A percentile compares a stretch with the other conserved stretches of the same genome.
These are phyloP conservation scores for Boeremia lycopersici DNA, from an alignment of 2,329 filamentous ascomycete genomes.

Conservation along the genomic window DNA sequence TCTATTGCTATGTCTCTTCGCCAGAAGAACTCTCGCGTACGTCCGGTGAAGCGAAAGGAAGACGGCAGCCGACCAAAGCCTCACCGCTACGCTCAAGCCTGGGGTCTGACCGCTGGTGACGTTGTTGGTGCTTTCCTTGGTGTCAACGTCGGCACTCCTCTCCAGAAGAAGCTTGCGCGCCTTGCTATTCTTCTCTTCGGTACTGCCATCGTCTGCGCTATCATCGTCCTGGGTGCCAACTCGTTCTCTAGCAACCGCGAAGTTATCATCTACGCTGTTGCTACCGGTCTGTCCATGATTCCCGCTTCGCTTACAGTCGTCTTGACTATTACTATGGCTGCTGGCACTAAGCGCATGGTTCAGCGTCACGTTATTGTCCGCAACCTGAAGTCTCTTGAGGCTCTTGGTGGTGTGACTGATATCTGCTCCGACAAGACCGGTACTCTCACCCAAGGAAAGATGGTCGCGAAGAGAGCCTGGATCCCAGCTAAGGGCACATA, in stretches of 20 bases:
- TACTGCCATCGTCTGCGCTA: constrained; percentile 40
- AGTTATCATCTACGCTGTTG: constrained; percentile 47
- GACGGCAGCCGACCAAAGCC: constrained; percentile 36
- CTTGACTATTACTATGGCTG: constrained; percentile 48
- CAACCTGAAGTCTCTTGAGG: constrained; percentile 46
- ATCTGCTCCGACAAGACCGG: constrained; percentile 45
- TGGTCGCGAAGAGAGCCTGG: constrained; percentile 46
- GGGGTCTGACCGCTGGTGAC: constrained; percentile 54
- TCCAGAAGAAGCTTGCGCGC: constrained; percentile 46
- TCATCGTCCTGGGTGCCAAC: constrained; percentile 46
- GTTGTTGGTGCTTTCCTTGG: constrained; percentile 47
- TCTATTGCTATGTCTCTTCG: constrained; percentile 72
- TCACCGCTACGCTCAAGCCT: constrained; percentile 54
- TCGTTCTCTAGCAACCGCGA: constrained; percentile 45
- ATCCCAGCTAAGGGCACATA: constrained; percentile 43
- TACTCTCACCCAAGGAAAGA: constrained; percentile 43
- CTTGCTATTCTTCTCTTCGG: constrained; percentile 42
- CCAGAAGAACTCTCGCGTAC: constrained; percentile 50
- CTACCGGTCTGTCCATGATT: constrained; percentile 46
- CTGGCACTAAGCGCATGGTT: constrained; percentile 45
- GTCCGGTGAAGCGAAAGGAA: constrained; percentile 50
- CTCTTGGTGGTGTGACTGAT: constrained; percentile 45
- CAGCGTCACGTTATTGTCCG: constrained; percentile 45
- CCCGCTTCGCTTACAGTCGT: constrained; percentile 45
- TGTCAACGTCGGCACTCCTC: constrained; percentile 46